Conservation (phyloP, 108 stramenopile species). For the Seminavis robusta region DNA sequence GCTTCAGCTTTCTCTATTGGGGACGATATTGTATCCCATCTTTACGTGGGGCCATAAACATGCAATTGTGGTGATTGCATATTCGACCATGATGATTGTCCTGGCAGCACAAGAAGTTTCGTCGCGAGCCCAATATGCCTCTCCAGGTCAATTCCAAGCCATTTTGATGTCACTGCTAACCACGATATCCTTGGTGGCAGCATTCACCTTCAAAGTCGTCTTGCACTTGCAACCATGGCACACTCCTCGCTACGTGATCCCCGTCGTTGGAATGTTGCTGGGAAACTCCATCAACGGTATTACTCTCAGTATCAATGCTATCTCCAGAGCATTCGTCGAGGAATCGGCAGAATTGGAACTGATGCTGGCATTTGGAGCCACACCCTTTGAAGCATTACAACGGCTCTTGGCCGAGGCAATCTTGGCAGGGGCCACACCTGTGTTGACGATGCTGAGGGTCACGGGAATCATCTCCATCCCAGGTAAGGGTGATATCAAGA, state of each 20-base stretch:
- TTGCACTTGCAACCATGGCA: slow-evolving; percentile 49
- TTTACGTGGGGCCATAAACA: no score
- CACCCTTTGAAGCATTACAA: slow-evolving; percentile 39
- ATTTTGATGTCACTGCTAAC: slow-evolving; percentile 38
- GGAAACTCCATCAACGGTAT: slow-evolving; percentile 66
- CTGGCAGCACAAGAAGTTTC: slow-evolving; percentile 53
- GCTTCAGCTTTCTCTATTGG: no score
- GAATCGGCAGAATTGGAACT: slow-evolving; percentile 50
- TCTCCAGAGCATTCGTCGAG: slow-evolving; percentile 46
- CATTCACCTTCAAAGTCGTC: slow-evolving; percentile 49
- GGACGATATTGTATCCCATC: no score
- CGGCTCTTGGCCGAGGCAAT: slow-evolving; percentile 48
- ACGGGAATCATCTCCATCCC: slow-evolving; percentile 84
- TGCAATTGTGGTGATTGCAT: no score
- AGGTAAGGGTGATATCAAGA: no score
- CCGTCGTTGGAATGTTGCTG: slow-evolving; percentile 76
- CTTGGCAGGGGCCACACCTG: slow-evolving; percentile 47
- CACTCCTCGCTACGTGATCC: slow-evolving; percentile 73
- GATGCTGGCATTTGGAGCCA: slow-evolving; percentile 55
- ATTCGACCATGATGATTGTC: slow-evolving; percentile 57
- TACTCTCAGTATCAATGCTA: slow-evolving; percentile 35
- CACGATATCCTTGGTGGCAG: slow-evolving; percentile 30
- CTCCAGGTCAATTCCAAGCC: slow-evolving; percentile 33
- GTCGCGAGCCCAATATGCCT: slow-evolving; percentile 48
- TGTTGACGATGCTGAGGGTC: slow-evolving; percentile 59